Base-by-base conservation (phyloP, 306 rosid species). In the Sechiopsis laciniata region DNA sequence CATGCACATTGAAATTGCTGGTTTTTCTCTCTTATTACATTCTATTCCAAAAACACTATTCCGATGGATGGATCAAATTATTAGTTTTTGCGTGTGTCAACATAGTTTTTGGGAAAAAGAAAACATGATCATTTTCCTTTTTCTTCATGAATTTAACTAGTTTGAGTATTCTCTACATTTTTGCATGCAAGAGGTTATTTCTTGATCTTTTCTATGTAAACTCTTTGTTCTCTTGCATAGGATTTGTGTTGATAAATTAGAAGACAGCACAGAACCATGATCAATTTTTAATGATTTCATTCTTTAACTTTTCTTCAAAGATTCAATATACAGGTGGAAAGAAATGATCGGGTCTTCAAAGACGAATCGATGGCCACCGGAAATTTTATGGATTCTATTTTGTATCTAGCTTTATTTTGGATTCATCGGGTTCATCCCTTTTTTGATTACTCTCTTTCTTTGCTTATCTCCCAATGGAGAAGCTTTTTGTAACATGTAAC, bases 141-240 rank as follows among this genome's bases (percentile, higher is more conserved):
- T 8, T 15, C 58, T 24, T 69, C 58, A 48, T 50, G 59, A 24
- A 24, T 9, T 15, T 68, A 45, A 21, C 6, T 45, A 45, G 12
- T 50, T 1, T 12, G 42, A 19, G 14, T 17, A 62, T 62, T 26
- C 37, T 69, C 56, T 20, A 50, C 8, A 8, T 53, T 69, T 24
- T 50, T 46, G 55, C 59, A 48, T 8, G 58, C 58, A 48, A 20
- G 37, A 21, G 55, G 37, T 69, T 50, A 21, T 22, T 22, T 8
- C 59, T 69, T 50, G 74, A 12, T 50, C 17, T 50, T 69, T 51
- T 69, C 21, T 22, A 51, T 15, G 17, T 26, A 21, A 51, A 6
- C 29, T 72, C 52, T 72, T 19, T 72, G 53, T 72, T 55, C 52
- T 55, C 29, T 72, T n/a, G 32, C 20, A 55, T 35, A 10, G 29